These are phyloP conservation scores for Austroboletus novae-zelandiae DNA, from an alignment of 1,284 basidiomycete genomes.

Conservation along the genomic window DNA sequence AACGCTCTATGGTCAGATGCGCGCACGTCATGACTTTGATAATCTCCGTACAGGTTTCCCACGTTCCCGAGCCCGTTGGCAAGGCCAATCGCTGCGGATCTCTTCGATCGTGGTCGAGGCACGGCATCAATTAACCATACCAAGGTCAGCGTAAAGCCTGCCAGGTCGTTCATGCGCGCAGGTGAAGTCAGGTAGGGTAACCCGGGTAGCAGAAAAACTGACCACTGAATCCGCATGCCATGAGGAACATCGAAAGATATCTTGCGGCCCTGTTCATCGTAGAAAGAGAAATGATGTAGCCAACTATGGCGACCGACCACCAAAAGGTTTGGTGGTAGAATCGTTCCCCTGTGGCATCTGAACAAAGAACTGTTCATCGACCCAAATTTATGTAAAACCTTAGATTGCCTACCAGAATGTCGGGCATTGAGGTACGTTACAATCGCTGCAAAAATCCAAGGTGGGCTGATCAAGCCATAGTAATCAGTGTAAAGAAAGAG, in stretches of 20 bases:
- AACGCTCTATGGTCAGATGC: background rate
- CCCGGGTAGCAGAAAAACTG: conserved; percentile 14
- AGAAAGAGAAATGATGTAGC: conserved; percentile 60
- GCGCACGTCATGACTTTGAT: background rate
- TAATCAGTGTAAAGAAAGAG: background rate
- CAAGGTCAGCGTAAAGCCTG: conserved; percentile 57
- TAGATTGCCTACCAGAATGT: conserved; percentile 54
- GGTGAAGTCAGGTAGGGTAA: background rate
- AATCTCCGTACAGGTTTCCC: conserved; percentile 34
- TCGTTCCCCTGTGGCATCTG: conserved; percentile 61
- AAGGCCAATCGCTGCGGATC: conserved; percentile 44
- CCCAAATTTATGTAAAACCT: too few relatives aligned
- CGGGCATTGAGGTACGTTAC: conserved; percentile 60
- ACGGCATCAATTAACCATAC: conserved; percentile 66
- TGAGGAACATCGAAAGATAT: conserved; percentile 66
- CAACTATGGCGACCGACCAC: conserved; percentile 61
- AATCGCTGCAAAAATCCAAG: conserved; percentile 60
- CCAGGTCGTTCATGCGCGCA: background rate
- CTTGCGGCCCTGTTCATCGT: conserved; percentile 54
- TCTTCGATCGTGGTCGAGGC: conserved; percentile 63
- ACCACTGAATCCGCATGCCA: conserved; percentile 59
- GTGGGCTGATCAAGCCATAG: conserved; percentile 44
- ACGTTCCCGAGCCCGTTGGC: conserved; percentile 34
- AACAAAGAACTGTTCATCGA: background rate
- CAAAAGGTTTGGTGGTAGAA: conserved; percentile 64